These are phyloP conservation scores for Penicillium coffeae DNA, from an alignment of 495 filamentous ascomycete species.

Conservation along the genomic window DNA sequence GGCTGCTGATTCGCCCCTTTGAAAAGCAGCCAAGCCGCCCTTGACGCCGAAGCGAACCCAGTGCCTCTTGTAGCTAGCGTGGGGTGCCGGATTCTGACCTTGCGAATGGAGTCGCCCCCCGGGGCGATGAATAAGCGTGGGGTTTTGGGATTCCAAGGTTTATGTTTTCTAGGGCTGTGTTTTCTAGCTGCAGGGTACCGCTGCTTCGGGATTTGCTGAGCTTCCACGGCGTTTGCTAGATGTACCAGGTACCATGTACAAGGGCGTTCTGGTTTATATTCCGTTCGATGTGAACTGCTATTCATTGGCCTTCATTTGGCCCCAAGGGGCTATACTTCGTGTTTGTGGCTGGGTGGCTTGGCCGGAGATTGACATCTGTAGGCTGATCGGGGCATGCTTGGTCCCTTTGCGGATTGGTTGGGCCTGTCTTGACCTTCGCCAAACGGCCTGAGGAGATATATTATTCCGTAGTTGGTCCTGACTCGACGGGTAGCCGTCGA, in stretches of 20 bases:
- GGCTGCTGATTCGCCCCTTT: background rate
- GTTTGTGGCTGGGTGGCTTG: background rate
- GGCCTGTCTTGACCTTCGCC: background rate
- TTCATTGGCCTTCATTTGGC: too few relatives aligned
- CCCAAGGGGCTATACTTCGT: background rate
- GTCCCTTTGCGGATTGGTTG: background rate
- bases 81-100: too few relatives aligned
- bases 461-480: background rate
- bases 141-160: background rate
- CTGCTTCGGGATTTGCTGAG: background rate
- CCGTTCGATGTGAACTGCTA: too few relatives aligned
- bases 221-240: too few relatives aligned
- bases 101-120: background rate
- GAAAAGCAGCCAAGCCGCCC: background rate
- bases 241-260: too few relatives aligned
- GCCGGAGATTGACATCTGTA: too few relatives aligned
- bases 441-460: background rate
- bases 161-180: too few relatives aligned
- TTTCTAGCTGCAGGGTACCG: conserved; percentile 11
- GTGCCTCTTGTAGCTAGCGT: background rate
- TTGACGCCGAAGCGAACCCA: background rate
- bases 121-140: background rate
- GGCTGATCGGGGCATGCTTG: background rate
- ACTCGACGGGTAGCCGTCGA: background rate
- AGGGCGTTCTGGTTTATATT: too few relatives aligned